Conservation (phyloP, 805 yeast genomes). For the Kodamaea jinghongensis region DNA sequence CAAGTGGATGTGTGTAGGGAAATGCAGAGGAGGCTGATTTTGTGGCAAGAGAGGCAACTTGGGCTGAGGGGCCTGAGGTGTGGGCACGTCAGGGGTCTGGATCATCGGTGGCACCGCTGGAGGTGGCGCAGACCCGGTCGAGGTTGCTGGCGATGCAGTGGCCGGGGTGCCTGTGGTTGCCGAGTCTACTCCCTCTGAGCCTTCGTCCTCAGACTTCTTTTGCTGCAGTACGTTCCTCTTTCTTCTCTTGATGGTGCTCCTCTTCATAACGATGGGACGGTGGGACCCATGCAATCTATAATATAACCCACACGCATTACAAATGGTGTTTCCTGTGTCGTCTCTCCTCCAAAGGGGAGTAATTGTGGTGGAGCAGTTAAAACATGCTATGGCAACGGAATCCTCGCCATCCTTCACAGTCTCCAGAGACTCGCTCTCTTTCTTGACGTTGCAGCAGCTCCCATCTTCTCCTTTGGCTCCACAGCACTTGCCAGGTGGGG, state of each 20-base stretch:
- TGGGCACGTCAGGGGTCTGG: neutral
- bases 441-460: slow-evolving; percentile 5
- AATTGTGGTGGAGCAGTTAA: slow-evolving; percentile 79
- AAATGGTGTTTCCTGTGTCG: slow-evolving; percentile 75
- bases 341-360: slow-evolving; percentile 89
- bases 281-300: slow-evolving; percentile 72
- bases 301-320: slow-evolving; percentile 86
- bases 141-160: neutral
- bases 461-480: slow-evolving; percentile 4
- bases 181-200: neutral
- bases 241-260: slow-evolving; percentile 70
- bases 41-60: neutral
- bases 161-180: neutral
- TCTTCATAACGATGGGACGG: slow-evolving; percentile 73
- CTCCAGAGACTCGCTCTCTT: neutral
- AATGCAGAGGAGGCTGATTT: neutral
- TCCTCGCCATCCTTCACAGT: slow-evolving; percentile 19
- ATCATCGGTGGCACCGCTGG: neutral
- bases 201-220: slow-evolving; percentile 4
- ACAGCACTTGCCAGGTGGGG: slow-evolving; percentile 4
- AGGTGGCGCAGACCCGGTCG: neutral
- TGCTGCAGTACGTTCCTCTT: slow-evolving; percentile 39
- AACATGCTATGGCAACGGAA: slow-evolving; percentile 69
- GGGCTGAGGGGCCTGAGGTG: too few relatives aligned
- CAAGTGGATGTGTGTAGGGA: slow-evolving; percentile 2